Base-by-base conservation (phyloP, 192 early-diverging fungal genomes). In the Mortierella alpina region DNA sequence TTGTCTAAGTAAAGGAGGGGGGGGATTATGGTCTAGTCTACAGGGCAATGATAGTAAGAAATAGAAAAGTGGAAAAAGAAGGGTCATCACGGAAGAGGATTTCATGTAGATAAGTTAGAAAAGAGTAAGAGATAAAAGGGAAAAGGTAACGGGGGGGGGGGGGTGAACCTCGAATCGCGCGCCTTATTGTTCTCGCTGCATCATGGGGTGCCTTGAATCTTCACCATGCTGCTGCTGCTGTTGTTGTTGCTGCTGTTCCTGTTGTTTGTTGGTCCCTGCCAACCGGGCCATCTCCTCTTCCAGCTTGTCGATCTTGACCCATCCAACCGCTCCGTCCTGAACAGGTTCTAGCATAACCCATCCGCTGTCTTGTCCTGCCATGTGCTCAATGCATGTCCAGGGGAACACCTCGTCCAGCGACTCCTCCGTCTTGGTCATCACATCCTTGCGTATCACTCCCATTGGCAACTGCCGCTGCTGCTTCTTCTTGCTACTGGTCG, bases 301-400 rank as follows among this genome's bases (percentile, higher is more conserved):
- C 17, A 80, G 55, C 22, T 65, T 72, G 39, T 80, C 77, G 52
- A 80, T 80, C 77, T 80, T 80, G 47, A 80, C 61, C 77, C 77
- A 80, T 0, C 77, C 77, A 2, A 80, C 77, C 5, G 77, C 77
- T 40, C 77, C 77, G 31, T 80, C 77, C 66, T 72, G 66, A 20
- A 72, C 77, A 10, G 77, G 77, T 42, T 80, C 77, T 10, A 80
- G 48, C 77, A 80, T 80, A 5, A 80, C 77, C 77, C 77, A 80
- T 6, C 60, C 77, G 42, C 77, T 80, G 45, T 80, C 77, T 23
- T 59, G 59, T 6, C 77, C 77, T 6, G 77, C 42, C 68, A 61
- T 72, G 49, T 80, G 77, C n/a, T 80, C 77, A 14, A 72, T 54
- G 40, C 56, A 62, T 2, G 55, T 72, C 70, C 70, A 80, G 4